Evolutionary conservation across 768 basidiomycete species (phyloP), one percentile per base, ranked within the genome.

Genomic region (Phylloporus sp.): DNA sequence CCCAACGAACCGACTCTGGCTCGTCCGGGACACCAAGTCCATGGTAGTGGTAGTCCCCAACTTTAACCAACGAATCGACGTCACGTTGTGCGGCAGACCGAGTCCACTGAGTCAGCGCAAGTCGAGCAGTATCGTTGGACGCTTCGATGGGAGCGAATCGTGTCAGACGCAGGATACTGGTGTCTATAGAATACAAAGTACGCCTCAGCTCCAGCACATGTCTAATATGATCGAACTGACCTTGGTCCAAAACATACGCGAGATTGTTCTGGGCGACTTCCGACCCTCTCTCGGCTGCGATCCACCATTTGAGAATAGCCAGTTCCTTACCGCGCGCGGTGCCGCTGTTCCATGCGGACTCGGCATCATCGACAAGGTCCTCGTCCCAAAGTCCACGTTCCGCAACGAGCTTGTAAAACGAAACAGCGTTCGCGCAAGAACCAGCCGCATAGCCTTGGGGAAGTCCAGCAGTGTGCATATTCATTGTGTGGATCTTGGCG

Each of bases 181-280:
- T 80, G 55, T 92, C 89, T 90, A 38, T 7, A 44, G 28, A 34
- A 3, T 17, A 10, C 31, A 27, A 5, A 34, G 18, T 6, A 27
- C 8, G 27, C 6, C 22, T 54, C 13, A 44, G 29, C 60, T 44
- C 67, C 68, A 23, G 70, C 37, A 9, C 68, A 53, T 38, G 58
- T 67, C 6, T 57, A 62, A 3, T 71, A 53, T 69, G 14, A 21
- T 43, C 2, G 10, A 20, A 63, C 76, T 36, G 42, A 86, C 94
- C 91, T 77, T 93, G 89, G 61, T 97, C 95, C 49, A 98, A 72
- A 42, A 92, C 75, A 64, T 82, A 94, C 0, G 93, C 96, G 15
- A 99, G 70, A 59, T 99, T 98, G 60, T 92, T 98, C 70, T 98
- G 95, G 3, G 90, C 94, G 22, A 84, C 75, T 67, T 99, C 96